Evolutionary conservation across 345 rosid genomes (phyloP), one percentile per base, ranked within the genome.

Genomic region (Eucalyptus decipiens): DNA sequence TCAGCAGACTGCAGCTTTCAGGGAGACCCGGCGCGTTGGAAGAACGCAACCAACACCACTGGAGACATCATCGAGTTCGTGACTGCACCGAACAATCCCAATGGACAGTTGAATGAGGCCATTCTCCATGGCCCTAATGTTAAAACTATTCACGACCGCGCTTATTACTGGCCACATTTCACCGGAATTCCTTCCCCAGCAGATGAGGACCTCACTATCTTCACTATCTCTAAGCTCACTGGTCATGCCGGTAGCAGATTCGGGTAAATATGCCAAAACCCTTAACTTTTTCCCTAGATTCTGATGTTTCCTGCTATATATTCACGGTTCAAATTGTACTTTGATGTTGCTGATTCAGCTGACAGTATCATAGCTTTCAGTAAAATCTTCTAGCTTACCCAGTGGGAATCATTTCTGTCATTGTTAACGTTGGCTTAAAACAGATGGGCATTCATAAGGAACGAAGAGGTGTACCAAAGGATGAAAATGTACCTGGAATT

Each of bases 161-260:
- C 98, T 4, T 97, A 97, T 81, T 97, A 93, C 49, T 96, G 98
- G 98, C 98, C 98, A 11, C 94, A 95, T 90, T 97, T 91, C 87
- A 91, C 99, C 3, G 92, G 96, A 13, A 95, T 96, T 87, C 92
- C 97, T 42, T 90, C 91, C 47, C 93, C 94, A 4, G 92, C 92
- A 4, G 93, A 95, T 69, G 94, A 88, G 80, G 94, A 96, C 72
- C 52, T 96, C 65, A 91, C 91, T 93, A 21, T 95, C 34, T 97
- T 97, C 88, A 91, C 97, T 42, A 93, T 96, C 30, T 95, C 98
- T 15, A 97, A 96, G 93, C 91, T 93, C 72, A 97, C 98, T 28
- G 99, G 99, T 62, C 98, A 96, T 91, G 98, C 97, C 9, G 97
- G 98, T 60, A 93, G 94, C 6, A 89, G 97, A 93, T 95, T 96